These are phyloP conservation scores for Naematelia aurantialba DNA, from an alignment of 768 basidiomycete genomes.

Conservation along the genomic window DNA sequence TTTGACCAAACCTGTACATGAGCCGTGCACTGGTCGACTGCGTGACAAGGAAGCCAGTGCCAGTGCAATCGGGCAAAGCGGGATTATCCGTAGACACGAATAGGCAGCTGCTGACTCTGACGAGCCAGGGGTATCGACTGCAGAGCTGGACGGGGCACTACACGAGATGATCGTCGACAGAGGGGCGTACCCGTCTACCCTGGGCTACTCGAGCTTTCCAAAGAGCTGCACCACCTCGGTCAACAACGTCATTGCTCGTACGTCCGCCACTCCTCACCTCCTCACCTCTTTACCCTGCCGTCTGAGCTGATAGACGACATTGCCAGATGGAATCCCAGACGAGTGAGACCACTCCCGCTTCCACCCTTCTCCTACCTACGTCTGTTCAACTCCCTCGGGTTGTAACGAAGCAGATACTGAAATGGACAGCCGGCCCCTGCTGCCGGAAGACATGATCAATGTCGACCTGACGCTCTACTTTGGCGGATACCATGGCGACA, in stretches of 20 bases:
- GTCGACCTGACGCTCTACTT: constrained; percentile 80
- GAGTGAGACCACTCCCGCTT: constrained; percentile 56
- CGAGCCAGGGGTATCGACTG: constrained; percentile 60
- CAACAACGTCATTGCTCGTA: constrained; percentile 73
- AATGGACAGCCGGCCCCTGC: constrained; percentile 63
- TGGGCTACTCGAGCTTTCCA: constrained; percentile 71
- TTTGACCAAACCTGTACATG: not conserved
- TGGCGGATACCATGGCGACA: constrained; percentile 86
- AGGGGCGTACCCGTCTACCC: constrained; percentile 80
- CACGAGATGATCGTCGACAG: constrained; percentile 67
- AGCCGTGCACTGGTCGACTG: not conserved
- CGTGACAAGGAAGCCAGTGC: not conserved
- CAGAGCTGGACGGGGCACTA: constrained; percentile 65
- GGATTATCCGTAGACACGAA: too few relatives aligned
- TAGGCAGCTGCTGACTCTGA: constrained; percentile 15
- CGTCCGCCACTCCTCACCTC: constrained; percentile 6
- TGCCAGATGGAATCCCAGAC: constrained; percentile 76
- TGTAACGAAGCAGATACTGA: constrained; percentile 3
- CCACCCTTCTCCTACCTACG: not conserved
- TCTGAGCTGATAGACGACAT: not conserved
- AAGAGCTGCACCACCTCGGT: constrained; percentile 79
- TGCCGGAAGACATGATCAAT: constrained; percentile 81
- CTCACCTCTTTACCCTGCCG: not conserved
- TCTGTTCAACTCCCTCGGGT: not conserved
- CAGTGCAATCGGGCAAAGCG: too few relatives aligned